A percentile compares a stretch with the other conserved stretches of the same genome.
phyloP scores from a whole-genome alignment of 1,139 yeast genomes.

The Zygosaccharomyces pseudobailii region DNA sequence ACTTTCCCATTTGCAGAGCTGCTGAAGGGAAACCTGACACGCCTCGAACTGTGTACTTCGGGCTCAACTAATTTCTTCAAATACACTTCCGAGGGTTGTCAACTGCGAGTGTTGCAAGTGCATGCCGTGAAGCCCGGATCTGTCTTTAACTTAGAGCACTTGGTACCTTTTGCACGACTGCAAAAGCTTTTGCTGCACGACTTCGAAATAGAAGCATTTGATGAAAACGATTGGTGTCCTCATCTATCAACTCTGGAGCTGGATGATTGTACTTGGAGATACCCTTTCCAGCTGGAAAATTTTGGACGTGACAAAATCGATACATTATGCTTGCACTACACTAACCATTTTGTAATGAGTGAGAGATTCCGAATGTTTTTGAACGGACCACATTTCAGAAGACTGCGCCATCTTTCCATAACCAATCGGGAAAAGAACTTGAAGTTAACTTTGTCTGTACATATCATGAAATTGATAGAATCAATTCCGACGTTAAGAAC shows the following conservation, averaged over 20 bases:
- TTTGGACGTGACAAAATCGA: constrained; percentile 26
- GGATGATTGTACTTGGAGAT: constrained; percentile 34
- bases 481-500: constrained; percentile 28
- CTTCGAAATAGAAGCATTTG: constrained; percentile 30
- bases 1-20: constrained; percentile 29
- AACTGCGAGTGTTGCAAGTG: constrained; percentile 18
- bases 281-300: constrained; percentile 31
- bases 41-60: constrained; percentile 21
- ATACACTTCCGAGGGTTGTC: constrained; percentile 22
- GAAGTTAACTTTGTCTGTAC: constrained; percentile 29
- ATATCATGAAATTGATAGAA: constrained; percentile 27
- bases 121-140: constrained; percentile 23
- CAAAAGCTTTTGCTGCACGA: constrained; percentile 23
- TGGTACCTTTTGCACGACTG: constrained; percentile 24
- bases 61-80: constrained; percentile 33
- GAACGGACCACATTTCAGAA: constrained; percentile 26
- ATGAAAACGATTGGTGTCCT: constrained; percentile 20
- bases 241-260: constrained; percentile 17
- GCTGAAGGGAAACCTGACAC: constrained; percentile 23
- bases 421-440: constrained; percentile 25
- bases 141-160: constrained; percentile 30
- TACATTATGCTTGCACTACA: constrained; percentile 23
- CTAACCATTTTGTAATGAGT: constrained; percentile 32
- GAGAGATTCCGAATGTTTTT: constrained; percentile 33
- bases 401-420: constrained; percentile 24